Base-by-base conservation (phyloP, 345 rosid species). In the Cardamine chenopodiifolia region DNA sequence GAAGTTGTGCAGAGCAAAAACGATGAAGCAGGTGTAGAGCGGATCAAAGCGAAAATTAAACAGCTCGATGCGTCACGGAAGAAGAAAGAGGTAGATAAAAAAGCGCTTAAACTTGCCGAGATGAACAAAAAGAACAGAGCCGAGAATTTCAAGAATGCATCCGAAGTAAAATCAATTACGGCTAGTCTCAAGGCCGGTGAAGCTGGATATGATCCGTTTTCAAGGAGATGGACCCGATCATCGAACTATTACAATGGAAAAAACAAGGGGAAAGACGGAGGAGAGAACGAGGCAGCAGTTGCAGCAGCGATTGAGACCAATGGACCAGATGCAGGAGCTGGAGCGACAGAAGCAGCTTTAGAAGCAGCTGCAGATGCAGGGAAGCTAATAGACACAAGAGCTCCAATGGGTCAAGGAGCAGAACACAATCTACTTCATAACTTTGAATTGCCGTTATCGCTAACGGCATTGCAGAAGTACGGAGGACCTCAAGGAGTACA, bases 321-420 rank as follows among this genome's bases (percentile, higher is more conserved):
- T 57, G 89, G 77, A 12, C 68, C 66, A 8, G 74, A 52, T 35
- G 42, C 45, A 62, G 73, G 40, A 83, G 66, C 54, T 19, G 70
- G 34, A 67, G 82, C 71, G 8, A 92, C 96, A 19, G 90, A 71
- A 11, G 96, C 97, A 1, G 98, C 98, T 8, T 70, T 92, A 74
- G 85, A 90, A 74, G 97, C 97, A n/a, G 98, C 98, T 74, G 99
- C 98, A 58, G 98, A 82, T 17, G 98, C 98, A 0, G 97, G 99
- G 80, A 96, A 96, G 83, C 78, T 96, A 71, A 89, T 90, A 31
- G 97, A 92, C 81, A 96, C 99, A 17, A 85, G 83, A 56, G 97
- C 98, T 18, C 99, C 98, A 10, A 86, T 96, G 4, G 93, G 92
- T 77, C 84, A 70, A 61, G 99, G 99, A 56, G 88, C 97, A 0